A percentile compares a stretch with the other conserved stretches of the same genome.
Evolutionary conservation across 495 filamentous ascomycete genomes (phyloP).

Genomic region (Polyplosphaeria fusca): DNA sequence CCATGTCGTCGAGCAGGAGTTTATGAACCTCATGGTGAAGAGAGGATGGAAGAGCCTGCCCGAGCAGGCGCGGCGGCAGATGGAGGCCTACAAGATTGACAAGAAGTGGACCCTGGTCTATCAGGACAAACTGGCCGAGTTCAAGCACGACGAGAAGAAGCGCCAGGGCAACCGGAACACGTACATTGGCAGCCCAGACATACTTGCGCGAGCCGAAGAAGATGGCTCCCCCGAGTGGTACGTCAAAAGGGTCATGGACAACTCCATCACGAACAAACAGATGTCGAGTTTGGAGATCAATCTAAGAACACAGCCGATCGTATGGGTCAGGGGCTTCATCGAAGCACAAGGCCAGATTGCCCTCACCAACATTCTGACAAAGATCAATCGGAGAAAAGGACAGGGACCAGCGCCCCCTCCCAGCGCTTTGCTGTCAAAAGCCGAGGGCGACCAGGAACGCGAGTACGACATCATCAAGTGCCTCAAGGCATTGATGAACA

Average conservation of each 20-base stretch:
- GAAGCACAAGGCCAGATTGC: conserved; percentile 97
- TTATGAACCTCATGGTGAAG: conserved; percentile 92
- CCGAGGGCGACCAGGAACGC: conserved; percentile 81
- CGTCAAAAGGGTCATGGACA: conserved; percentile 94
- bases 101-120: conserved; percentile 99
- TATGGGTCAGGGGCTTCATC: conserved; percentile 94
- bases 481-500: conserved; percentile 96
- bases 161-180: conserved; percentile 65
- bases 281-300: conserved; percentile 89
- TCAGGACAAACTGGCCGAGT: conserved; percentile 89
- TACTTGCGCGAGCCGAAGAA: conserved; percentile 76
- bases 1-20: conserved; percentile 83
- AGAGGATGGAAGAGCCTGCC: conserved; percentile 94
- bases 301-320: conserved; percentile 91
- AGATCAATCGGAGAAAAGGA: conserved; percentile 84
- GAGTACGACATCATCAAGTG: conserved; percentile 99
- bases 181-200: conserved; percentile 58
- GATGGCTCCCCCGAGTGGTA: conserved; percentile 98
- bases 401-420: conserved; percentile 64
- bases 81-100: conserved; percentile 84
- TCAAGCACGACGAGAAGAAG: conserved; percentile 91
- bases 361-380: conserved; percentile 85
- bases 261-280: conserved; percentile 86
- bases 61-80: conserved; percentile 91
- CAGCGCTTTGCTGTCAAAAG: conserved; percentile 44